These are phyloP conservation scores for Rhododendron ferrugineum DNA, from an alignment of 148 eudicot species.

Conservation along the genomic window DNA sequence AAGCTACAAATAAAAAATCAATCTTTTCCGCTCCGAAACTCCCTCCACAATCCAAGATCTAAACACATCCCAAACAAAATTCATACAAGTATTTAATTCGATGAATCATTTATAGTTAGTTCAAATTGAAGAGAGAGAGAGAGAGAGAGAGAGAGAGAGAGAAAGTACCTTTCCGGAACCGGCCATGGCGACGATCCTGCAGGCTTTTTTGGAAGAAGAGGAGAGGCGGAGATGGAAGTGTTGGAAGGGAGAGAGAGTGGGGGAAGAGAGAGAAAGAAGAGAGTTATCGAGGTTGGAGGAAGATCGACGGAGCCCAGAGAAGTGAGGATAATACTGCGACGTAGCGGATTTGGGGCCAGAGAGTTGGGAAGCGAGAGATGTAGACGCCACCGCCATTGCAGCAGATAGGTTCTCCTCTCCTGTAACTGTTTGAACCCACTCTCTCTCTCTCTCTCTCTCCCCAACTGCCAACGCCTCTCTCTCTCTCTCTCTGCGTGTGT, in stretches of 20 bases:
- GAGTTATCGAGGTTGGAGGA: not conserved
- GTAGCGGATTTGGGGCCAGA: constrained; percentile 30
- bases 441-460: constrained; percentile 4
- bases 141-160: not conserved
- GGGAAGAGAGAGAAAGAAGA: constrained; percentile 29
- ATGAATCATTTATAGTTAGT: not conserved
- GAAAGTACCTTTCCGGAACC: constrained; percentile 61
- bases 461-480: not conserved
- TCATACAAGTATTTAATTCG: not conserved
- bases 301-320: constrained; percentile 53
- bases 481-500: not conserved
- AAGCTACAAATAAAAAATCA: not conserved
- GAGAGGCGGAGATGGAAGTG: constrained; percentile 50
- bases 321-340: constrained; percentile 38
- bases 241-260: constrained; percentile 40
- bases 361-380: constrained; percentile 46
- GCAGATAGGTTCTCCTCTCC: not conserved
- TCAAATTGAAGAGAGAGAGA: not conserved
- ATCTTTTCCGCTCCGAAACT: not conserved
- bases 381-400: constrained; percentile 41
- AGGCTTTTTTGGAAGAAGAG: constrained; percentile 45
- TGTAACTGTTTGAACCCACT: not conserved
- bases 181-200: constrained; percentile 72
- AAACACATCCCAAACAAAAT: not conserved
- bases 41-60: not conserved